Conservation (phyloP, 129 eudicot species). For the Apium graveolens region DNA sequence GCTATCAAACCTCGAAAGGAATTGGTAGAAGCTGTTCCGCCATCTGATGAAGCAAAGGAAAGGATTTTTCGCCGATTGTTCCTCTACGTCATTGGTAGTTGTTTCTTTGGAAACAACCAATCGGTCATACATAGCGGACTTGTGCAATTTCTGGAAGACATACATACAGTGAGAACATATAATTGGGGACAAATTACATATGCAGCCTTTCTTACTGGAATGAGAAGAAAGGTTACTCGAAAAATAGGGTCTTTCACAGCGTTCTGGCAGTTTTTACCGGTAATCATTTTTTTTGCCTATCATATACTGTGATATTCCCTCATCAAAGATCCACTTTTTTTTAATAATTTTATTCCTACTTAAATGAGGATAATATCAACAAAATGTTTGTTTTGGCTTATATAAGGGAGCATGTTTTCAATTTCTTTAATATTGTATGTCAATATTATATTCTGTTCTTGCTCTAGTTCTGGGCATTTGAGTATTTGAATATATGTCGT, state of each 20-base stretch:
- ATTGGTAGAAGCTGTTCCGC: background rate
- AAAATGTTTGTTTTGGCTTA: too few relatives aligned
- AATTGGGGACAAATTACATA: background rate
- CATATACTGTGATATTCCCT: background rate
- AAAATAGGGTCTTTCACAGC: background rate
- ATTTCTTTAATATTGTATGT: background rate
- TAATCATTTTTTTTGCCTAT: background rate
- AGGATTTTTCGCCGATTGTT: background rate
- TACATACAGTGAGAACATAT: background rate
- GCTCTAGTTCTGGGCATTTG: conserved; percentile 20
- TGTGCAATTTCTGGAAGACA: background rate
- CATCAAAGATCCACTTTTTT: too few relatives aligned
- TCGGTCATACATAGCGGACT: background rate
- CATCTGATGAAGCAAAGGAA: background rate
- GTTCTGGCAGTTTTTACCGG: background rate
- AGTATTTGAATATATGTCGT: conserved; percentile 14
- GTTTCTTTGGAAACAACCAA: background rate
- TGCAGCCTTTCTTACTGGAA: background rate
- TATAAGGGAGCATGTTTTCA: background rate
- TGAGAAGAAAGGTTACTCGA: background rate
- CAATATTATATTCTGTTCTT: background rate
- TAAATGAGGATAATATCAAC: too few relatives aligned
- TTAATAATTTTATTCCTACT: background rate
- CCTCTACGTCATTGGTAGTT: background rate
- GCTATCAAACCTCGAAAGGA: background rate